Percentiles rank a stretch among this genome's conserved stretches.
Evolutionary conservation across 306 rosid species (phyloP).

Genomic region (Cicer arietinum): DNA sequence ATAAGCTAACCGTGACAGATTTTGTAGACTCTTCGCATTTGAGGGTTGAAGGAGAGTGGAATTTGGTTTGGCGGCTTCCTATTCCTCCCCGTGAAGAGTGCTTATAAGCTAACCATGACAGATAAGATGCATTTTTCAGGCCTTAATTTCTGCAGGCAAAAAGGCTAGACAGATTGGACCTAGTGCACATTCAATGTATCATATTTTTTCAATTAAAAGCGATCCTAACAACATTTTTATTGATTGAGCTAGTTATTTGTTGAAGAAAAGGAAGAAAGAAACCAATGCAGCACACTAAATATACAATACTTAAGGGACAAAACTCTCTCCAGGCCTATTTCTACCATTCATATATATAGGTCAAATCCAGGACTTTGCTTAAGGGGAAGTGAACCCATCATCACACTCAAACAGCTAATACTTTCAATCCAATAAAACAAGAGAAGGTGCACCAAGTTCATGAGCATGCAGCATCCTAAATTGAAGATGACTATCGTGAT

Average conservation of each 20-base stretch:
- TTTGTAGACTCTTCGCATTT: no score
- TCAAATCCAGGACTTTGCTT: background rate
- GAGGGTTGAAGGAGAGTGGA: no score
- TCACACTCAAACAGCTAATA: conserved; percentile 7
- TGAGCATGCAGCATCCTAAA: conserved; percentile 29
- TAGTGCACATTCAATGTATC: background rate
- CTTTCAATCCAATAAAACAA: conserved; percentile 26
- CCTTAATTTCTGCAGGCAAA: background rate
- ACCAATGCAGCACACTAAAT: background rate
- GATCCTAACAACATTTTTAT: background rate
- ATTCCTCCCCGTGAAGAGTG: no score
- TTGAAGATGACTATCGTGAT: conserved; percentile 16
- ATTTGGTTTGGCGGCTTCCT: no score
- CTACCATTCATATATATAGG: background rate
- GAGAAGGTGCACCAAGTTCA: conserved; percentile 20
- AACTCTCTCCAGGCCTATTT: background rate
- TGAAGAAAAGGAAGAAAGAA: background rate
- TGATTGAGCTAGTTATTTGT: background rate
- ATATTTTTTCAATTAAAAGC: background rate
- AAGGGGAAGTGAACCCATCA: background rate
- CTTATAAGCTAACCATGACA: background rate
- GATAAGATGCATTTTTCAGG: background rate
- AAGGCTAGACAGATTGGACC: background rate
- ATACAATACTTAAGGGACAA: conserved; percentile 1
- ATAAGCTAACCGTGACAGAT: no score